Base-by-base conservation (phyloP, 2,329 filamentous ascomycete genomes). In the Hirsutella minnesotensis region DNA sequence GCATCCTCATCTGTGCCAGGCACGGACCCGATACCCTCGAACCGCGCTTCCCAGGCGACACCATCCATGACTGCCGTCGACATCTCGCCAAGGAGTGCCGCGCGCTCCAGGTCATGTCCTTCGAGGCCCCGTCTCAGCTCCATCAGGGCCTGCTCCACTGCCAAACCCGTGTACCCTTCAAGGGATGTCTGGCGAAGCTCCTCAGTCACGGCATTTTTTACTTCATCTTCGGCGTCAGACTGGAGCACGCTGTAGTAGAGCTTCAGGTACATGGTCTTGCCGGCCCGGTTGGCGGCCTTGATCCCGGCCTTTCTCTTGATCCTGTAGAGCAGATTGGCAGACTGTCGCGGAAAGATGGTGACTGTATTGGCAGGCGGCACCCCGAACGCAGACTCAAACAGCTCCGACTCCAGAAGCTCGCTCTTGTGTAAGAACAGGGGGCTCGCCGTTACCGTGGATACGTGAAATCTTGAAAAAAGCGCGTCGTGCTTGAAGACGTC, bases 401-500 rank as follows among this genome's bases (percentile, higher is more conserved):
- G 63, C 2, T 83, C 77, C 0, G 86, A 89, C 5, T 75, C 76
- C 12, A 82, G 62, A 1, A 98, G 73, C 41, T 78, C 72, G 49
- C 85, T 86, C 42, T 75, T 75, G 38, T 84, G 70, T 7, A 98
- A 66, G 4, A 83, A 75, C 9, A 96, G 61, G 0, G 92, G 92
- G 24, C 82, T 80, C 20, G 75, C 60, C 44, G 73, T 86, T 1
- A 86, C 83, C 0, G 89, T 88, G 12, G 86, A 88, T 41, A 98
- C 82, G 13, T 86, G 94, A 59, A 98, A 98, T 9, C 83, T 82
- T 0, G 89, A 95, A 56, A 92, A 92, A 0, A 96, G 70, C 0
- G 78, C 73, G 8, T 79, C 67, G 48, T 86, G 79, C 57, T 95
- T 94, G 68, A 96, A 96, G 22, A 94, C 78, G 53, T 98, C 92